These are phyloP conservation scores for Prototheca wickerhamii DNA, from an alignment of 163 green algal genomes.

Conservation along the genomic window DNA sequence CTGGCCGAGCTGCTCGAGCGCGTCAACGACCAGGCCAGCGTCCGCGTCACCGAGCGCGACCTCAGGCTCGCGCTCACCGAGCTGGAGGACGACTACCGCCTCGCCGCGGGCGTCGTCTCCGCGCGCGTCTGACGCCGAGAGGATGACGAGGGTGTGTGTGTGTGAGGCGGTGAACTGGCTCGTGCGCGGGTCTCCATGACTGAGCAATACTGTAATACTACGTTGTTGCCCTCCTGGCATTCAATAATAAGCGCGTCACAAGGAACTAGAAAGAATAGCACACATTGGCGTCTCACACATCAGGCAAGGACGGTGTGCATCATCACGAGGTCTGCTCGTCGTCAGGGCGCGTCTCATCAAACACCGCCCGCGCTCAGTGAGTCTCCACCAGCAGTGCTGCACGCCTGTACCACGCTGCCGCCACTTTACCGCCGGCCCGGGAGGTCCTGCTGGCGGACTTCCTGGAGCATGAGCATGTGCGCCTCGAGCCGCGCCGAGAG, in stretches of 20 bases:
- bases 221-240: no score
- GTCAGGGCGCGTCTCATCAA: no score
- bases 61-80: conserved; percentile 19
- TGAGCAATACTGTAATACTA: conserved; percentile 4
- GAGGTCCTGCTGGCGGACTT: conserved; percentile 7
- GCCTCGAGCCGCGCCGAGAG: conserved; percentile 17
- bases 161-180: not conserved
- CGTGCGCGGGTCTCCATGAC: not conserved
- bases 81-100: conserved; percentile 10
- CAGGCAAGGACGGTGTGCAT: no score
- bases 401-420: no score
- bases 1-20: conserved; percentile 28
- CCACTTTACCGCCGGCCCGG: no score
- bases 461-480: conserved; percentile 4
- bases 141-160: not conserved
- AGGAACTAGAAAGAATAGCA: no score
- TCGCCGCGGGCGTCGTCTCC: conserved; percentile 3
- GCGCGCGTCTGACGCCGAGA: not conserved
- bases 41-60: conserved; percentile 21
- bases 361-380: no score
- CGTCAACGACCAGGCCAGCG: conserved; percentile 15
- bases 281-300: no score
- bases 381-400: no score
- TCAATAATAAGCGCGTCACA: no score
- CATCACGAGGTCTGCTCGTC: no score